Conservation (phyloP, 805 yeast genomes). For the Komagataella populi region DNA sequence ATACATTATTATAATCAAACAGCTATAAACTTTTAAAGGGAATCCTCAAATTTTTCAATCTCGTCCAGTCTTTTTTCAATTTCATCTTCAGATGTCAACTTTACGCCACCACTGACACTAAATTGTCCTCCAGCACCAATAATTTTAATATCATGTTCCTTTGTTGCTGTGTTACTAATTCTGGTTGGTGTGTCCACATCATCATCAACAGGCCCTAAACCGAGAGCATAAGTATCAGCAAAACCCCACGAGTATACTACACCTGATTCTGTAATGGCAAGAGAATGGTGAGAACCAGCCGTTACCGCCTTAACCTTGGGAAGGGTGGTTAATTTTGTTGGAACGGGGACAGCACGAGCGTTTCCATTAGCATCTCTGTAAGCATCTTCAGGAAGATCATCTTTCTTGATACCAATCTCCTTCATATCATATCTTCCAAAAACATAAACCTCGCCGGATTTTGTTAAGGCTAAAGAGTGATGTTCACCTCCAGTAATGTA, state of each 20-base stretch:
- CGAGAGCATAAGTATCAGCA: constrained; percentile 93
- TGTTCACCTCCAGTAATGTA: constrained; percentile 89
- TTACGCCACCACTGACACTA: constrained; percentile 75
- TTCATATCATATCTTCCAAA: constrained; percentile 93
- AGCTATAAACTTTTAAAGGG: constrained; percentile 10
- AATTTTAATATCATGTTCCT: constrained; percentile 50
- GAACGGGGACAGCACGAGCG: constrained; percentile 75
- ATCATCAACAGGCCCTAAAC: constrained; percentile 74
- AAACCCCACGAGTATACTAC: constrained; percentile 93
- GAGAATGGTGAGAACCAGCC: constrained; percentile 85
- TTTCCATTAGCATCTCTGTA: constrained; percentile 71
- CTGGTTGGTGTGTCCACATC: constrained; percentile 84
- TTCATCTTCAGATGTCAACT: constrained; percentile 38
- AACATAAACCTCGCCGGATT: constrained; percentile 59
- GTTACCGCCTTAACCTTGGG: constrained; percentile 51
- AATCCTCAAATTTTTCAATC: constrained; percentile 35
- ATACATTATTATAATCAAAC: constrained; percentile 23
- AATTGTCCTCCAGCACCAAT: constrained; percentile 97
- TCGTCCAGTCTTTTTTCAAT: constrained; percentile 35
- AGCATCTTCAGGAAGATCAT: constrained; percentile 53
- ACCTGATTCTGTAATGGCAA: constrained; percentile 79
- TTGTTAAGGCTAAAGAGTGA: constrained; percentile 68
- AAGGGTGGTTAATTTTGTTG: constrained; percentile 49
- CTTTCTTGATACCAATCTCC: constrained; percentile 71
- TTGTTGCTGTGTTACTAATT: constrained; percentile 89